Evolutionary conservation across 768 basidiomycete species (phyloP), one percentile per base, ranked within the genome.

Genomic region (Phaeolepiota aurea): DNA sequence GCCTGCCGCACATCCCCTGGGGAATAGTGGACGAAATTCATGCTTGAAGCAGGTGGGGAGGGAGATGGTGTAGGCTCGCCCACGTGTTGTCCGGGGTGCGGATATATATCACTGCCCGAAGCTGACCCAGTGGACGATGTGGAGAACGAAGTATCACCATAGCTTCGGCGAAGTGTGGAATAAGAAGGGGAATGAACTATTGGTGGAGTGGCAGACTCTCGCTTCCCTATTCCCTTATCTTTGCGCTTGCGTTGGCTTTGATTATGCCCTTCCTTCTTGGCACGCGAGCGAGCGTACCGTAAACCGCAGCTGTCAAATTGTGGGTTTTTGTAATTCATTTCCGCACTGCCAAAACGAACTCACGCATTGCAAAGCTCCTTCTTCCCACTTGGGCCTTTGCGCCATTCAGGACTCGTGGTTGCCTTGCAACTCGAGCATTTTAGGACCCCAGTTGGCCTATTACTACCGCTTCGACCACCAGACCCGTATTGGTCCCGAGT

Each of bases 331-430:
- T 12, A 11, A 21, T 4, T 10, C 10, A 21, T n/a, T 18, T 10
- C 12, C 10, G 33, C 41, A 31, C 44, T 45, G 28, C 14, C 21
- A 32, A 37, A 42, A 44, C 42, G 41, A 28, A 74, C 85, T 68
- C 63, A 90, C 83, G 89, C 89, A 65, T 92, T 92, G 58, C 89
- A 92, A 19, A 92, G 69, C 58, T 92, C 87, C 62, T 92, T 92
- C 60, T 85, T 84, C 19, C 89, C 89, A 52, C 76, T 87, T 39
- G 87, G 87, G 14, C 89, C 89, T 59, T 92, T 92, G 55, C 89
- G 68, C 89, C 89, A 92, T 58, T 92, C 89, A 0, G 89, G 89
- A 54, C 87, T 90, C 5, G 74, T 72, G 4, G 82, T 87, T 9
- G 72, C 80, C 60, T 80, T 84, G 62, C 89, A 92, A 55, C 83